Conservation (phyloP, 108 stramenopile species). For the Fragilariopsis cylindrus region DNA sequence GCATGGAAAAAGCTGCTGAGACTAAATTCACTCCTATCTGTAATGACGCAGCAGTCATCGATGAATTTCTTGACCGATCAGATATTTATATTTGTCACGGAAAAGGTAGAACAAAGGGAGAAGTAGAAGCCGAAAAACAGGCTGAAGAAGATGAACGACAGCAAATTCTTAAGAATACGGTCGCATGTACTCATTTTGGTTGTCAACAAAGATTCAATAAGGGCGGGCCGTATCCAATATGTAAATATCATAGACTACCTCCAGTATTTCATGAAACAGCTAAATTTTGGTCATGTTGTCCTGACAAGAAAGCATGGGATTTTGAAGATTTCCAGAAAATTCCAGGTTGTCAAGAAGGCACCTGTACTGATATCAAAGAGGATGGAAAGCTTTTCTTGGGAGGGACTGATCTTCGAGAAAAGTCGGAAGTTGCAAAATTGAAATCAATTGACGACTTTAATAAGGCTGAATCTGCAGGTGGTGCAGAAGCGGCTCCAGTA, state of each 20-base stretch:
- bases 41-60: conserved; percentile 71
- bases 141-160: conserved; percentile 36
- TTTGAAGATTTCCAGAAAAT: conserved; percentile 87
- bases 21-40: conserved; percentile 45
- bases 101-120: conserved; percentile 48
- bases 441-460: conserved; percentile 90
- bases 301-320: conserved; percentile 74
- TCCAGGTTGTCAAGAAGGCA: conserved; percentile 77
- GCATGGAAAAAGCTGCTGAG: conserved; percentile 26
- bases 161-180: conserved; percentile 50
- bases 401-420: conserved; percentile 79
- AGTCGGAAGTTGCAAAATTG: conserved; percentile 47
- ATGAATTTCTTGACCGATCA: conserved; percentile 72
- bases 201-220: conserved; percentile 81
- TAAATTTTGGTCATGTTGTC: conserved; percentile 97
- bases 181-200: conserved; percentile 84
- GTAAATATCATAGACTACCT: conserved; percentile 85
- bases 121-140: conserved; percentile 45
- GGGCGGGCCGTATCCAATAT: conserved; percentile 77
- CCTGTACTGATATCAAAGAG: conserved; percentile 69
- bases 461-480: conserved; percentile 69
- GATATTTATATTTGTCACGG: conserved; percentile 81
- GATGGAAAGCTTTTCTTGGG: conserved; percentile 75
- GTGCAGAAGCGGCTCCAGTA: conserved; percentile 74
- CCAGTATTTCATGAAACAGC: conserved; percentile 99